These are phyloP conservation scores for Flaveria floridana DNA, from an alignment of 140 eudicot genomes.

Conservation along the genomic window DNA sequence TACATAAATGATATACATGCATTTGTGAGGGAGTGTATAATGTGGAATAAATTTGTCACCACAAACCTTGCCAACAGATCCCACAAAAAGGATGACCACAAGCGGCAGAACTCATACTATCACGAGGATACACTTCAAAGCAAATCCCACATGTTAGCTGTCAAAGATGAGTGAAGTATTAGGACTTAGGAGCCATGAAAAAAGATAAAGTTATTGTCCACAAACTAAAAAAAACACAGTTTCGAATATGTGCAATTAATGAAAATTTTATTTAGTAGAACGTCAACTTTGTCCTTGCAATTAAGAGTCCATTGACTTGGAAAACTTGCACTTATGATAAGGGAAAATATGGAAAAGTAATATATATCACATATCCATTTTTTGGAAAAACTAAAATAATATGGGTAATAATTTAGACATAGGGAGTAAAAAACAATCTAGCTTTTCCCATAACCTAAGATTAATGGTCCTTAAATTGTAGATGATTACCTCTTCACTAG, in stretches of 20 bases:
- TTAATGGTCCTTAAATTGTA: neutral
- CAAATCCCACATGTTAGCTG: conserved; percentile 94
- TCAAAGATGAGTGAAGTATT: conserved; percentile 16
- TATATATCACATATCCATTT: neutral
- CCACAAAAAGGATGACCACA: conserved; percentile 95
- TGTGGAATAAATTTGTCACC: neutral
- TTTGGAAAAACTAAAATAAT: neutral
- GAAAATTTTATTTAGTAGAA: neutral
- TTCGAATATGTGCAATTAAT: neutral
- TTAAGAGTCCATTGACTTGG: neutral
- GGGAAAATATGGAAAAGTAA: neutral
- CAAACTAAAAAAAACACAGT: neutral
- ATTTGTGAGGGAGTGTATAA: neutral
- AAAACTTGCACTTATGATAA: neutral
- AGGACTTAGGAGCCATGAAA: conserved; percentile 17
- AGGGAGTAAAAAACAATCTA: neutral
- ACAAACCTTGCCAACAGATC: conserved; percentile 88
- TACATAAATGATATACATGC: neutral
- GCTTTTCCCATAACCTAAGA: conserved; percentile 1
- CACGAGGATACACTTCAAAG: conserved; percentile 65
- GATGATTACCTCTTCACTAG: conserved; percentile 55
- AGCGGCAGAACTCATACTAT: conserved; percentile 71
- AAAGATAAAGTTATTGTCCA: neutral
- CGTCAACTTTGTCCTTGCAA: neutral
- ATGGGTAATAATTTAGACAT: neutral